Evolutionary conservation across 2,329 filamentous ascomycete genomes (phyloP), one percentile per base, ranked within the genome.

Genomic region (Trichophyton rubrum): DNA sequence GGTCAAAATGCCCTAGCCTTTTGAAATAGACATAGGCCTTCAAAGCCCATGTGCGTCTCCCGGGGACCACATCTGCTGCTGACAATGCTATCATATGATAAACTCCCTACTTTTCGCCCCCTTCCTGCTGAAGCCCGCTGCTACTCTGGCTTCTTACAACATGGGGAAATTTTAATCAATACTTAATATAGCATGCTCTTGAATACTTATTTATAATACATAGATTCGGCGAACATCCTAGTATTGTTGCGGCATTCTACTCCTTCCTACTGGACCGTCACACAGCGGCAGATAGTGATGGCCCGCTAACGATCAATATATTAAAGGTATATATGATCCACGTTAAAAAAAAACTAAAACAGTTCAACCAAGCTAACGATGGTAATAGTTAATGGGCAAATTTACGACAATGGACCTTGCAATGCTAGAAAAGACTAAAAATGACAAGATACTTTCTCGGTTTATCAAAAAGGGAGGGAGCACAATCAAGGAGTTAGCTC

Each of bases 391-490:
- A 55, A 75, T 85, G 66, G 72, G 76, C 30, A 75, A 75, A 49
- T 84, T 82, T 63, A 77, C 77, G 13, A 84, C 81, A 5, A 74
- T 85, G 66, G 83, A 81, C 61, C 78, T 78, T 62, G 79, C 82
- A 57, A 76, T 80, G 56, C 73, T 85, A 24, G 79, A 83, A 65
- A 83, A 82, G 67, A 83, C 80, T 7, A 84, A 84, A 65, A 71
- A 85, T 33, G 76, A 77, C 59, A 85, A 84, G 67, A 74, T 84
- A 15, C 71, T 85, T 15, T 76, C 77, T 2, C 77, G 79, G 27
- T 80, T 84, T 64, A 73, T 79, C 59, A 86, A 84, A 70, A 80
- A 80, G 64, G 82, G 82, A 27, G 80, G 80, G 64, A 78, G 78
- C n/a, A 74, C 78, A 56, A 79, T 79, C 56, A 82, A 83, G 66